A percentile compares a stretch with the other conserved stretches of the same genome.
phyloP scores from a whole-genome alignment of 139 green algal species.

The Chlamydomonas schloesseri region DNA sequence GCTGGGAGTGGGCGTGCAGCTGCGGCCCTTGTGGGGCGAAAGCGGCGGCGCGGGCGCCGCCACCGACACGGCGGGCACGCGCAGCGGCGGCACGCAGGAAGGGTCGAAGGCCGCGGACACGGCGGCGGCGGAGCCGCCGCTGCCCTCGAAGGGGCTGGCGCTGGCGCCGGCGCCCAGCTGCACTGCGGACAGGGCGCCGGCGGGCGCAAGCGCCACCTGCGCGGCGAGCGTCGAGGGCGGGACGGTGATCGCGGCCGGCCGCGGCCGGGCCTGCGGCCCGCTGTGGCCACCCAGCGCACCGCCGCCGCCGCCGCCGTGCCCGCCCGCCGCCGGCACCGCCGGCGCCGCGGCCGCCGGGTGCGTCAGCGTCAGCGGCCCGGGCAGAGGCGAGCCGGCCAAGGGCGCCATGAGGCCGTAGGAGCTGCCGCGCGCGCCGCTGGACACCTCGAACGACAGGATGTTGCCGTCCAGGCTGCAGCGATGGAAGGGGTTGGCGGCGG shows the following conservation, averaged over 20 bases:
- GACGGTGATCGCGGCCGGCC: slow-evolving; percentile 16
- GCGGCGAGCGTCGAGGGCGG: background rate
- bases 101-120: background rate
- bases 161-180: too few species aligned
- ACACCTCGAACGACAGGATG: slow-evolving; percentile 28
- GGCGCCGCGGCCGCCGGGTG: background rate
- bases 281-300: background rate
- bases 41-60: background rate
- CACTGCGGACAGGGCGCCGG: too few species aligned
- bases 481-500: too few species aligned
- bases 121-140: background rate
- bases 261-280: background rate
- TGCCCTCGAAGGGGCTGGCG: background rate
- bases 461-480: slow-evolving; percentile 41
- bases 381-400: too few species aligned
- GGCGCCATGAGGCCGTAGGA: background rate
- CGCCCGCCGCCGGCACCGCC: background rate
- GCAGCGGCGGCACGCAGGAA: background rate
- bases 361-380: background rate
- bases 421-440: background rate
- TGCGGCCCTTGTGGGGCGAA: background rate
- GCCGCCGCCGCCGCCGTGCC: background rate
- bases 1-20: background rate
- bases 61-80: background rate
- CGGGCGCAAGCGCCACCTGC: background rate